Percentiles rank a stretch among this genome's conserved stretches.
phyloP scores from a whole-genome alignment of 768 basidiomycete genomes.

The Podaxis sp. region DNA sequence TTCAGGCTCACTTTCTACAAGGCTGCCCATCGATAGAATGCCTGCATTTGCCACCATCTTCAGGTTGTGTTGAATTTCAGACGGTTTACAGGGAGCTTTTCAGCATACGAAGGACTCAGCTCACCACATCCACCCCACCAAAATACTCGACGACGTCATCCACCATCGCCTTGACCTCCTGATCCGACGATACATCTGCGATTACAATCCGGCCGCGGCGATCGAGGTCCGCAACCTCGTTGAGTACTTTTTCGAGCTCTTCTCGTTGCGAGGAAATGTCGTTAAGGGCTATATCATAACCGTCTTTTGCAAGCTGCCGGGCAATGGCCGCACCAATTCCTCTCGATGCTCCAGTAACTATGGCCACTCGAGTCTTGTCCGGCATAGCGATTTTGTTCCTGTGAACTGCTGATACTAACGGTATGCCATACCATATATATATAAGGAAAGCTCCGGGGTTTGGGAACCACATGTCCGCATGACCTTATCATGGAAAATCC shows the following conservation, averaged over 20 bases:
- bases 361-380: slow-evolving; percentile 24
- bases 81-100: background rate
- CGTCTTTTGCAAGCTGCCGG: slow-evolving; percentile 39
- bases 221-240: slow-evolving; percentile 13
- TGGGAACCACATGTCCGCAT: background rate
- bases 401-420: background rate
- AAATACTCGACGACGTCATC: slow-evolving; percentile 16
- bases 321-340: slow-evolving; percentile 50
- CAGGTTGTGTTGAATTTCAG: background rate
- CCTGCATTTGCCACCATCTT: slow-evolving; percentile 12
- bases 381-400: background rate
- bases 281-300: slow-evolving; percentile 40
- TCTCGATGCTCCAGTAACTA: slow-evolving; percentile 44
- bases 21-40: background rate
- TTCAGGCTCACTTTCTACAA: background rate
- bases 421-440: background rate
- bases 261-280: slow-evolving; percentile 25
- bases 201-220: slow-evolving; percentile 3
- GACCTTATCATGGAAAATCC: background rate
- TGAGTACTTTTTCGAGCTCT: slow-evolving; percentile 13
- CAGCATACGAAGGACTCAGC: background rate
- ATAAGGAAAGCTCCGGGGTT: background rate
- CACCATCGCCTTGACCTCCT: slow-evolving; percentile 19
- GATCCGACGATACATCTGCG: slow-evolving; percentile 19
- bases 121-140: slow-evolving; percentile 21